Base-by-base conservation (phyloP, 371 early-diverging fungal genomes). In the Mucor mucedo region DNA sequence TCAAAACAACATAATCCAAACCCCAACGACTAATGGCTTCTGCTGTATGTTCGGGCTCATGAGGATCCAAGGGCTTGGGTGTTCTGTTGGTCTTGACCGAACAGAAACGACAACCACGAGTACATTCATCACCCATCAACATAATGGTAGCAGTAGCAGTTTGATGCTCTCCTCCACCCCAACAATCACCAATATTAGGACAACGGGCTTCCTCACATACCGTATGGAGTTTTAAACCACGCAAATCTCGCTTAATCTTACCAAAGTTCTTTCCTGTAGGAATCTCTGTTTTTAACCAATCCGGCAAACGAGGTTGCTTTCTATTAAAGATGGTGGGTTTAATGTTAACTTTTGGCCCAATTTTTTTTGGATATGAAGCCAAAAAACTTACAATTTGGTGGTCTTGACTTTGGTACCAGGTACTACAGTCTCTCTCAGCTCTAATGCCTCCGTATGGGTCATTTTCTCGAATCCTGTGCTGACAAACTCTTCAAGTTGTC, bases 91-190 rank as follows among this genome's bases (percentile, higher is more conserved):
- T 98, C 82, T 98, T 98, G 45, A 98, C 99, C 8, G 97, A 93
- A 72, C 99, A 98, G 87, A 98, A 98, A 38, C 98, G 86, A 80
- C 99, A 98, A 0, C 97, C 99, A 53, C 99, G 87, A 4, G 99
- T 98, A 78, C 99, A 98, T 76, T 95, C 95, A 70, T 96, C 97
- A 60, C 99, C 99, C 98, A 98, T 98, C 70, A 98, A 79, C 98
- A 98, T 98, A 64, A 98, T 98, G 9, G 99, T 98, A 0, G 99
- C 99, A 0, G 99, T 98, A 2, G 99, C 97, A 9, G 97, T 97
- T 58, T 92, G 87, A 73, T 93, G 90, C 70, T 97, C 95, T 59
- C 96, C 81, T 13, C 68, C 98, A 58, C 98, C 97, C 99, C 98
- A 98, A 80, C 99, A 98, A 71, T 96, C 97, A 53, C 95, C 92